A percentile compares a stretch with the other conserved stretches of the same genome.
Evolutionary conservation across 805 yeast species (phyloP).

Genomic region (Starmerella vitae): DNA sequence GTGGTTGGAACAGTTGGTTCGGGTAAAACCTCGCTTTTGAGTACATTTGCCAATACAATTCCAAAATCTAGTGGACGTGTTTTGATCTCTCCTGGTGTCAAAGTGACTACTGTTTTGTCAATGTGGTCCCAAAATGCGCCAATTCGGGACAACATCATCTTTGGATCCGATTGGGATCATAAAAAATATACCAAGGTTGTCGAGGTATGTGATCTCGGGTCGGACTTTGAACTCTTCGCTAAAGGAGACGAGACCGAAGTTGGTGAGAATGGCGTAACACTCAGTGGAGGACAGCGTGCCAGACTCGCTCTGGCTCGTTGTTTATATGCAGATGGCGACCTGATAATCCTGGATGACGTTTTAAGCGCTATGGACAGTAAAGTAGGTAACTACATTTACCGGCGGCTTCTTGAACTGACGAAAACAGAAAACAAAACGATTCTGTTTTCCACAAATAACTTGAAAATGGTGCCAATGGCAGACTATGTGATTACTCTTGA

Average conservation of each 20-base stretch:
- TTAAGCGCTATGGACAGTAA: slow-evolving; percentile 78
- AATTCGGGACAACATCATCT: slow-evolving; percentile 11
- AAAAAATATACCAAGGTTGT: slow-evolving; percentile 6
- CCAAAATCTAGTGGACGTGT: slow-evolving; percentile 39
- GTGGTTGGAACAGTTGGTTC: slow-evolving; percentile 71
- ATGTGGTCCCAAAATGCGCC: slow-evolving; percentile 9
- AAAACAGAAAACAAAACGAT: slow-evolving; percentile 45
- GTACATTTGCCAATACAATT: slow-evolving; percentile 64
- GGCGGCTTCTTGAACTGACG: slow-evolving; percentile 46
- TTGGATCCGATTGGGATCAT: slow-evolving; percentile 21
- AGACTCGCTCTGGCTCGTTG: slow-evolving; percentile 71
- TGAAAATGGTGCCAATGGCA: slow-evolving; percentile 54
- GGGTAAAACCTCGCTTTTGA: slow-evolving; percentile 63
- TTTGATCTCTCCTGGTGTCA: slow-evolving; percentile 40
- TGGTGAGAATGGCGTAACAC: slow-evolving; percentile 76
- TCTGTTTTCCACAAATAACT: slow-evolving; percentile 70
- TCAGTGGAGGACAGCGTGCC: slow-evolving; percentile 85
- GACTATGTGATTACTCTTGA: slow-evolving; percentile 50
- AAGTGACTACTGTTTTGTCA: slow-evolving; percentile 8
- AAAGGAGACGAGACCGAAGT: slow-evolving; percentile 36
- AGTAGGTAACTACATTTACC: slow-evolving; percentile 64
- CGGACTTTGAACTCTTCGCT: slow-evolving; percentile 10
- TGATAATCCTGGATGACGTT: slow-evolving; percentile 63
- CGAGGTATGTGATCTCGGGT: slow-evolving; percentile 10
- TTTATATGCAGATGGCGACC: slow-evolving; percentile 50